Evolutionary conservation across 2,329 filamentous ascomycete species (phyloP), one percentile per base, ranked within the genome.

Genomic region (Claviceps pusilla): DNA sequence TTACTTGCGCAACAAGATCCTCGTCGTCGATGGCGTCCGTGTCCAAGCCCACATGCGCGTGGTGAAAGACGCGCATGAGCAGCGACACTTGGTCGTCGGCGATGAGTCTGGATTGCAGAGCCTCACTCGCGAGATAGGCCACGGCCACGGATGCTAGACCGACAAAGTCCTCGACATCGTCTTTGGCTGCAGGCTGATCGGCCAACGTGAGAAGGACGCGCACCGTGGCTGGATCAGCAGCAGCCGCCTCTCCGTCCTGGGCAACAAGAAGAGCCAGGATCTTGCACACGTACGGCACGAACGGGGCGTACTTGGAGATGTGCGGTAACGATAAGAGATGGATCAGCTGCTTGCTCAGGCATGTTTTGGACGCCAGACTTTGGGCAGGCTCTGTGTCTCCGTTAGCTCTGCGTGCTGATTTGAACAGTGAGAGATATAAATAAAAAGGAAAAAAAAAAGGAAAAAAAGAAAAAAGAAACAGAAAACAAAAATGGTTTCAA

Each of bases 141-240:
- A 78, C 68, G 1, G 78, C 76, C 0, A 76, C 74, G 2, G 76
- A 74, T 3, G 72, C 68, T 14, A 80, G 68, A 3, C 71, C 67
- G 43, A 76, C 65, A 59, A 82, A 82, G 57, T 78, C 75, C 16
- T 82, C 78, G 10, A 74, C 63, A 48, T 82, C 77, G 33, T 71
- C 66, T 2, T 67, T 66, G 12, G 65, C 63, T 0, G 70, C 63
- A 2, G 69, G 62, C 28, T 67, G 67, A 1, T 67, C 66, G 7
- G 78, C 78, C 28, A 81, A 65, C 7, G 61, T 67, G 6, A 84
- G 67, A 4, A 84, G 73, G 31, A 73, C 61, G 1, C 69, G 64
- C 0, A 76, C 74, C 0, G 77, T 79, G 12, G 66, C 61, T 0
- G 73, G 69, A 56, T 73, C 68, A 35, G 76, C 74, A 3, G 69